These are phyloP conservation scores for Xylariaceae sp. DNA, from an alignment of 2,329 filamentous ascomycete genomes.

Conservation along the genomic window DNA sequence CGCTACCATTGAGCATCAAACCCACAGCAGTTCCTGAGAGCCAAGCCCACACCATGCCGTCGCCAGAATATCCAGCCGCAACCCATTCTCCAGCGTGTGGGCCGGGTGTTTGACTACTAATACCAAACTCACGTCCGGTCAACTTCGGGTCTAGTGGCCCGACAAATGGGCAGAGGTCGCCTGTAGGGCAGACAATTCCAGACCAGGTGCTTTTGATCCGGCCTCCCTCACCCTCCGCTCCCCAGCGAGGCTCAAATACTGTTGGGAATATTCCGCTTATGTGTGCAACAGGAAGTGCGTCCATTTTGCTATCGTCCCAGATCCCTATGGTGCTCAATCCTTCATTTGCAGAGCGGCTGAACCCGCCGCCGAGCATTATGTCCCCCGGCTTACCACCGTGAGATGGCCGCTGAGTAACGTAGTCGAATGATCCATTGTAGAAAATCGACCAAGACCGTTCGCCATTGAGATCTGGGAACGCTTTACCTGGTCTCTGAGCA, in stretches of 20 bases:
- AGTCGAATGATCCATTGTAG: conserved; percentile 46
- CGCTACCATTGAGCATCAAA: conserved; percentile 41
- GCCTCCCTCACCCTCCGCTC: conserved; percentile 20
- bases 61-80: conserved; percentile 47
- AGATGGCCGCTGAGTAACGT: conserved; percentile 45
- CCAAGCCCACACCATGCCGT: conserved; percentile 54
- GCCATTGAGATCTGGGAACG: conserved; percentile 31
- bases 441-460: conserved; percentile 48
- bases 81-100: conserved; percentile 43
- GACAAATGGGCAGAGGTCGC: conserved; percentile 48
- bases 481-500: conserved; percentile 40
- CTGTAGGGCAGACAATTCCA: conserved; percentile 45
- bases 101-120: neutral
- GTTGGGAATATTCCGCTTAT: conserved; percentile 40
- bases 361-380: conserved; percentile 53
- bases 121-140: conserved; percentile 21
- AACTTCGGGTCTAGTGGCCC: conserved; percentile 37
- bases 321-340: conserved; percentile 45
- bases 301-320: conserved; percentile 41
- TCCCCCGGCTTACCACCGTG: conserved; percentile 35
- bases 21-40: conserved; percentile 45
- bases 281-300: conserved; percentile 37
- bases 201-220: conserved; percentile 43
- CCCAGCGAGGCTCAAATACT: conserved; percentile 39
- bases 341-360: conserved; percentile 38